Evolutionary conservation across 768 basidiomycete species (phyloP), one percentile per base, ranked within the genome.

Genomic region (Russula olivacea): DNA sequence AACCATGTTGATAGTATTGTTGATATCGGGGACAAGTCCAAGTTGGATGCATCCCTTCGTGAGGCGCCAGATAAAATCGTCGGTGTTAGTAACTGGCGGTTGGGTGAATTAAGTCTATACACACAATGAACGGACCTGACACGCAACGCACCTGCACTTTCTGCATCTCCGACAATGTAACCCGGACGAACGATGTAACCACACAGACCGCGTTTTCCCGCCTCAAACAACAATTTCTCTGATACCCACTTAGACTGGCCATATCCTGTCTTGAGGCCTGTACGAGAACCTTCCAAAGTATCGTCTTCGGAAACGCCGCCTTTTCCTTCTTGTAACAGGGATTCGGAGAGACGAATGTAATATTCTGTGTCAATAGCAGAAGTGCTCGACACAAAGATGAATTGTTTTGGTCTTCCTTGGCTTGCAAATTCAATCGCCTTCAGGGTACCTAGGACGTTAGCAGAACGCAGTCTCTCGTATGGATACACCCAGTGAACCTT

Each of bases 401-500:
- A 72, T 2, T 78, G 72, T 76, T 99, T 99, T 38, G 86, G 82
- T 71, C 85, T 91, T 25, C 79, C 78, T 9, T 81, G 79, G 14
- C 86, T 82, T 3, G 91, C 91, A 30, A 99, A 82, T 38, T 89
- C 82, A 48, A 97, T 79, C 7, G 87, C 86, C 2, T 89, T 88
- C 61, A 99, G 71, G 7, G 97, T 99, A 0, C 89, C 88, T 12
- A 95, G 71, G n/a, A 98, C 97, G 73, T 99, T 99, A 15, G 95
- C 83, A 0, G 87, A 80, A 8, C 95, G 89, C 12, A 99, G 80
- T 72, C 87, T 93, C 72, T 95, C 88, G 75, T 99, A 99, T 0
- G 94, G 93, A 74, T 97, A 99, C 3, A 99, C 92, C 97, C 97
- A 99, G 71, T 99, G 97, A 15, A 98, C 93, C 92, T 93, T 70